Evolutionary conservation across 768 basidiomycete genomes (phyloP).

Genomic region (Amanita inopinata): DNA sequence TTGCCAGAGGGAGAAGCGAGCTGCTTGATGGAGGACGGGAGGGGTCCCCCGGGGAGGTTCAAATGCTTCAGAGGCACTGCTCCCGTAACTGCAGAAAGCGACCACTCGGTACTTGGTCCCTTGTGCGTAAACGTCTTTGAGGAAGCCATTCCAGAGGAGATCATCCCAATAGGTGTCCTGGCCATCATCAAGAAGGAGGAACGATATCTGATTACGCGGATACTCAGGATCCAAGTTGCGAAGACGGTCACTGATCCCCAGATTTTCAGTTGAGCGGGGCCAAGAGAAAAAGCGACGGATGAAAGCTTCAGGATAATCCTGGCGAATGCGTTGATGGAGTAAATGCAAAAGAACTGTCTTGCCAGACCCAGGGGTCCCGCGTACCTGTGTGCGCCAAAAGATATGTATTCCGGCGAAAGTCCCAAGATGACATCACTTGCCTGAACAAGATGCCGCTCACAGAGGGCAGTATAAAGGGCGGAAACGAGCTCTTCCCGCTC

Average conservation of each 20-base stretch:
- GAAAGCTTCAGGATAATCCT: neutral
- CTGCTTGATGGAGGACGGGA: neutral
- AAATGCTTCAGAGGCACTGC: neutral
- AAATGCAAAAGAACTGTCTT: neutral
- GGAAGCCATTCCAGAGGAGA: neutral
- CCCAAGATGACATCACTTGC: too few species aligned
- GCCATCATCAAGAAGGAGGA: slow-evolving; percentile 4
- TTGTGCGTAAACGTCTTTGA: neutral
- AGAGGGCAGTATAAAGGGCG: too few species aligned
- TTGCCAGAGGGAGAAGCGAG: neutral
- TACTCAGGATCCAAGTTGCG: neutral
- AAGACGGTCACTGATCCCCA: neutral
- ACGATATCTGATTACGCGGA: neutral
- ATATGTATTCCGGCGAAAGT: too few species aligned
- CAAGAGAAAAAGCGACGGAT: neutral
- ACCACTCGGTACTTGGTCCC: neutral
- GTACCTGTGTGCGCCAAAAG: too few species aligned
- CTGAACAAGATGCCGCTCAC: too few species aligned
- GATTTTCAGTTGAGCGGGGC: neutral
- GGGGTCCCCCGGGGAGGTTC: neutral
- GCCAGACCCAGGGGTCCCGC: neutral
- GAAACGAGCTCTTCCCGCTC: too few species aligned
- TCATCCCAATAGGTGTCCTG: slow-evolving; percentile 1
- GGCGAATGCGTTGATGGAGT: neutral
- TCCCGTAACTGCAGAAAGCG: slow-evolving; percentile 2